phyloP scores from a whole-genome alignment of 768 basidiomycete species.

The Pleurotus eryngii region DNA sequence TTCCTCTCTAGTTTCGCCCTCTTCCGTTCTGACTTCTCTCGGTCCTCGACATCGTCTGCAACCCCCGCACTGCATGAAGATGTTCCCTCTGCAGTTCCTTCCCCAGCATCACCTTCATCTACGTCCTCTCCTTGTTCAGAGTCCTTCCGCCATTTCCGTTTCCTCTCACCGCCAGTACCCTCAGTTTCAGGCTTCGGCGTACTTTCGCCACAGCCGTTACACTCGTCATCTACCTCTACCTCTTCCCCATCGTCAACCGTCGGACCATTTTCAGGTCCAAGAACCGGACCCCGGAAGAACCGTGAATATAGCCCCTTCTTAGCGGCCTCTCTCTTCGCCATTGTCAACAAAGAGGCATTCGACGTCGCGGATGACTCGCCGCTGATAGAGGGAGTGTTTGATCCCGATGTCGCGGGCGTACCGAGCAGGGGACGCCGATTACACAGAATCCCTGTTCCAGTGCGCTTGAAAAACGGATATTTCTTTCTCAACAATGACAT shows the following conservation, averaged over 20 bases:
- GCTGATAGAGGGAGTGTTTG: constrained; percentile 32
- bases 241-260: constrained; percentile 13
- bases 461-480: constrained; percentile 44
- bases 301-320: constrained; percentile 69
- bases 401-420: constrained; percentile 45
- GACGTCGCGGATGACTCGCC: constrained; percentile 20
- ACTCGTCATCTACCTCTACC: too few relatives aligned
- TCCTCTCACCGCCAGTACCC: neutral
- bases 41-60: too few relatives aligned
- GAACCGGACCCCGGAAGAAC: constrained; percentile 76
- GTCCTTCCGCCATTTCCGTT: neutral
- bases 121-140: neutral
- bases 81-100: too few relatives aligned
- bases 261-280: constrained; percentile 42
- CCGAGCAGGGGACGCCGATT: constrained; percentile 58
- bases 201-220: too few relatives aligned
- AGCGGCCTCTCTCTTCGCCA: constrained; percentile 78
- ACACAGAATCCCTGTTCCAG: constrained; percentile 73
- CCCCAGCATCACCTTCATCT: neutral
- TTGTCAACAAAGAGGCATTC: constrained; percentile 50
- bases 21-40: neutral
- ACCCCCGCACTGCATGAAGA: too few relatives aligned
- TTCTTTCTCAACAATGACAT: constrained; percentile 13
- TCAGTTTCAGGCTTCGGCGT: neutral
- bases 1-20: constrained; percentile 7